Conservation (phyloP, 2,329 filamentous ascomycete species). For the Tolypocladium inflatum region DNA sequence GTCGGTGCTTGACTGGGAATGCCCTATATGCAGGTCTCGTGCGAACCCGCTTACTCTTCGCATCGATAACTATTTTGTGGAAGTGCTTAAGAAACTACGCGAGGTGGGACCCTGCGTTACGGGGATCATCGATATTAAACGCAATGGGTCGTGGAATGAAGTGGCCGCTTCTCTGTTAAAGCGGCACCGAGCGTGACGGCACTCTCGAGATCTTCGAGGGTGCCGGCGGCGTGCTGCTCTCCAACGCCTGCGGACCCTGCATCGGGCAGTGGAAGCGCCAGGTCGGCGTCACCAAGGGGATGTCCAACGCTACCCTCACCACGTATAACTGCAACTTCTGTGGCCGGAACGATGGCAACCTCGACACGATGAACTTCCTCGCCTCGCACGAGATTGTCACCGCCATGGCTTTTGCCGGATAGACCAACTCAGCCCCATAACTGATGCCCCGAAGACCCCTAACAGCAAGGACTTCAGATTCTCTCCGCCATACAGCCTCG, state of each 20-base stretch:
- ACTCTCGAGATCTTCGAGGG: conserved; percentile 78
- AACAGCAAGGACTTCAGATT: conserved; percentile 80
- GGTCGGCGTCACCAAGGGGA: conserved; percentile 75
- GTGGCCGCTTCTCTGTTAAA: no score
- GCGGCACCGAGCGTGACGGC: conserved; percentile 75
- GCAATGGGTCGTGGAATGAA: no score
- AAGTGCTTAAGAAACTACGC: no score
- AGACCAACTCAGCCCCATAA: conserved; percentile 90
- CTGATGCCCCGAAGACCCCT: conserved; percentile 71
- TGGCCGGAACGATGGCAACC: conserved; percentile 93
- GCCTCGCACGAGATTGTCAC: conserved; percentile 95
- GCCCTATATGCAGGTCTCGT: no score
- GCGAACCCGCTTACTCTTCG: no score
- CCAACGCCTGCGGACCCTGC: conserved; percentile 90
- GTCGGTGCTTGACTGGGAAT: no score
- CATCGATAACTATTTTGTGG: no score
- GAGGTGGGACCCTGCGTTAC: no score
- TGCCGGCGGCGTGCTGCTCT: conserved; percentile 81
- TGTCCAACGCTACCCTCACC: conserved; percentile 86
- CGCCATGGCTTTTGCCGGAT: conserved; percentile 86
- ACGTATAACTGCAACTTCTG: conserved; percentile 99
- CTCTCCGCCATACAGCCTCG: conserved; percentile 62
- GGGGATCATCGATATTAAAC: no score
- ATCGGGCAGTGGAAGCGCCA: conserved; percentile 94
- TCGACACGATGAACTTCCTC: conserved; percentile 96